Evolutionary conservation across 371 early-diverging fungal genomes (phyloP).

Genomic region (Mortierella sp.): DNA sequence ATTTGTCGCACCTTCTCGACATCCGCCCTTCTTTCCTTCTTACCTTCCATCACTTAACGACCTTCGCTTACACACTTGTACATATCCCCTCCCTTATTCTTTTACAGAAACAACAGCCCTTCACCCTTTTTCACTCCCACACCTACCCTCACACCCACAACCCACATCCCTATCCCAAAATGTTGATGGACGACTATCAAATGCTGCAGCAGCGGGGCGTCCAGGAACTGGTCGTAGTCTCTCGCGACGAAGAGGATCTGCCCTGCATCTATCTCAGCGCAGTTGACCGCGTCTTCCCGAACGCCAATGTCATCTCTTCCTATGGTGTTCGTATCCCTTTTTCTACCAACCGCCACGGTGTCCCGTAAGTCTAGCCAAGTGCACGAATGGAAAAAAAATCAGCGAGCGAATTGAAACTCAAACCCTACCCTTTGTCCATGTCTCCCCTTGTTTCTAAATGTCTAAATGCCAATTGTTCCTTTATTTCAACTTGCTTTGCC

Average conservation of each 20-base stretch:
- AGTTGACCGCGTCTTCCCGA: conserved; percentile 39
- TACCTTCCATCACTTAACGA: neutral
- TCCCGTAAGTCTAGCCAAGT: conserved; percentile 27
- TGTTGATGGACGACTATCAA: conserved; percentile 38
- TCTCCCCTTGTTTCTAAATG: neutral
- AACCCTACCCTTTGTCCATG: neutral
- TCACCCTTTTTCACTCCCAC: neutral
- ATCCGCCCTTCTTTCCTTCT: neutral
- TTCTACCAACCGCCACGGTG: neutral
- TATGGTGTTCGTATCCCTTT: conserved; percentile 45
- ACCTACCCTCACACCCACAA: neutral
- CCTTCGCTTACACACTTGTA: neutral
- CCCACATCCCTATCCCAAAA: too few species aligned
- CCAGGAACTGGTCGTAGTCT: conserved; percentile 37
- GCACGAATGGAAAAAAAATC: neutral
- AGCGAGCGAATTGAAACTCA: neutral
- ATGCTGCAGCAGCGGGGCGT: conserved; percentile 34
- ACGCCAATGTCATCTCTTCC: conserved; percentile 30
- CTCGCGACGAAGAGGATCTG: conserved; percentile 38
- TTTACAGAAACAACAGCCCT: neutral
- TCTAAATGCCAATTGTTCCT: neutral
- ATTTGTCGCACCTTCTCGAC: neutral
- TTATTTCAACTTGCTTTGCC: neutral
- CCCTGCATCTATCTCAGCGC: conserved; percentile 45
- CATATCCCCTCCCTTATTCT: neutral